Percentiles rank a stretch among this genome's conserved stretches.
phyloP scores from a whole-genome alignment of 352 stramenopile genomes.

The Phytophthora quininea region DNA sequence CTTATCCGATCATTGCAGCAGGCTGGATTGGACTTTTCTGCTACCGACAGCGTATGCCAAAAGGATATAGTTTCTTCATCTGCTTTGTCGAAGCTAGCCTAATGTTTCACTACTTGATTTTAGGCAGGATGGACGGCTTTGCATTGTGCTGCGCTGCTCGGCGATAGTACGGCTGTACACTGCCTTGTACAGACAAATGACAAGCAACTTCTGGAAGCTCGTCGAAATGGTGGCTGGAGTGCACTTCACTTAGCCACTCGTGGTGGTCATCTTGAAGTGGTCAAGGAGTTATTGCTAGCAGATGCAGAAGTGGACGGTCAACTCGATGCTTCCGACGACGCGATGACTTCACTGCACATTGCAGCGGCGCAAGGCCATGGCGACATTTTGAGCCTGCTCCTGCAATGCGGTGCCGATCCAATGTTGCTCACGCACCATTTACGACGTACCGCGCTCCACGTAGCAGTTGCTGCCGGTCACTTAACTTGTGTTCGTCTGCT shows the following conservation, averaged over 20 bases:
- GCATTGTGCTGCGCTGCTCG: slow-evolving; percentile 43
- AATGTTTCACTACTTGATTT: background rate
- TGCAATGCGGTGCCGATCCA: slow-evolving; percentile 45
- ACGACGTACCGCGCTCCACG: slow-evolving; percentile 33
- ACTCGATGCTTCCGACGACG: slow-evolving; percentile 26
- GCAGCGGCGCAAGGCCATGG: slow-evolving; percentile 25
- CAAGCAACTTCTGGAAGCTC: slow-evolving; percentile 13
- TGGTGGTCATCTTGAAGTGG: slow-evolving; percentile 27
- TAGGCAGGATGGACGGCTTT: slow-evolving; percentile 29
- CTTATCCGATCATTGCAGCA: slow-evolving; percentile 26
- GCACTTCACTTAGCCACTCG: slow-evolving; percentile 45
- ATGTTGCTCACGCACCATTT: slow-evolving; percentile 23
- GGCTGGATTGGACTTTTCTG: slow-evolving; percentile 34
- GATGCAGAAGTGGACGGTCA: slow-evolving; percentile 34
- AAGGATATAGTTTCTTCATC: too few species aligned
- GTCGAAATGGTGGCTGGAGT: slow-evolving; percentile 36
- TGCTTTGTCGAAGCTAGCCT: background rate
- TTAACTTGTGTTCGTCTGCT: slow-evolving; percentile 30
- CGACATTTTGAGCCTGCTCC: slow-evolving; percentile 37
- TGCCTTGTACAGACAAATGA: slow-evolving; percentile 12
- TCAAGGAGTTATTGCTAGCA: slow-evolving; percentile 43
- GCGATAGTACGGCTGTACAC: slow-evolving; percentile 31
- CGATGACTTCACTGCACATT: slow-evolving; percentile 42
- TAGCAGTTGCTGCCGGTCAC: slow-evolving; percentile 27
- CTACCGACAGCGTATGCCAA: slow-evolving; percentile 37